A percentile compares a stretch with the other conserved stretches of the same genome.
Conservation (phyloP, 768 basidiomycete species). For the Zangia roseola region DNA sequence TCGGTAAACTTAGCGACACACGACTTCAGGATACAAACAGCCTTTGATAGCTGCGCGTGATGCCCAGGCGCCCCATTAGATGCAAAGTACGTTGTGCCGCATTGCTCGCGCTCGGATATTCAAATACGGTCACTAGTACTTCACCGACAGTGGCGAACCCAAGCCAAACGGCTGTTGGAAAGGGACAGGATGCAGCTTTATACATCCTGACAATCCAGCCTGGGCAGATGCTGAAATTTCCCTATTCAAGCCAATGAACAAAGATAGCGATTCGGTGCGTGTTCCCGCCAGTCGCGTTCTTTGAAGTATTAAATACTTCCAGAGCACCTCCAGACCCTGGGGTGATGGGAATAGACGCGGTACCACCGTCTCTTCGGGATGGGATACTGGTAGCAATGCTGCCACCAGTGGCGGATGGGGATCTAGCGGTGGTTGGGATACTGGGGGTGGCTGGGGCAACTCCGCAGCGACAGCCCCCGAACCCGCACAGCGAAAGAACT, state of each 20-base stretch:
- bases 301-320: not conserved
- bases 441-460: slow-evolving; percentile 10
- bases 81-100: slow-evolving; percentile 23
- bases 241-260: slow-evolving; percentile 9
- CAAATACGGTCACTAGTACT: slow-evolving; percentile 20
- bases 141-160: slow-evolving; percentile 30
- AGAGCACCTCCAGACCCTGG: slow-evolving; percentile 12
- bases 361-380: not conserved
- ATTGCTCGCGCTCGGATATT: slow-evolving; percentile 4
- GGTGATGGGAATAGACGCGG: slow-evolving; percentile 1
- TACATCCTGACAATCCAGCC: slow-evolving; percentile 30
- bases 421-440: slow-evolving; percentile 3
- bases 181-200: slow-evolving; percentile 24
- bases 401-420: slow-evolving; percentile 4
- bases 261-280: slow-evolving; percentile 20
- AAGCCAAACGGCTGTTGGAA: slow-evolving; percentile 26
- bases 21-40: not conserved
- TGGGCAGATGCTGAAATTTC: slow-evolving; percentile 23
- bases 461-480: slow-evolving; percentile 3
- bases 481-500: not conserved
- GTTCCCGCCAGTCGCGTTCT: not conserved
- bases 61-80: slow-evolving; percentile 24
- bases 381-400: not conserved
- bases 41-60: slow-evolving; percentile 3
- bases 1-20: slow-evolving; percentile 4